Conservation (phyloP, 257 asterid genomes). For the Dorcoceras hygrometricum region DNA sequence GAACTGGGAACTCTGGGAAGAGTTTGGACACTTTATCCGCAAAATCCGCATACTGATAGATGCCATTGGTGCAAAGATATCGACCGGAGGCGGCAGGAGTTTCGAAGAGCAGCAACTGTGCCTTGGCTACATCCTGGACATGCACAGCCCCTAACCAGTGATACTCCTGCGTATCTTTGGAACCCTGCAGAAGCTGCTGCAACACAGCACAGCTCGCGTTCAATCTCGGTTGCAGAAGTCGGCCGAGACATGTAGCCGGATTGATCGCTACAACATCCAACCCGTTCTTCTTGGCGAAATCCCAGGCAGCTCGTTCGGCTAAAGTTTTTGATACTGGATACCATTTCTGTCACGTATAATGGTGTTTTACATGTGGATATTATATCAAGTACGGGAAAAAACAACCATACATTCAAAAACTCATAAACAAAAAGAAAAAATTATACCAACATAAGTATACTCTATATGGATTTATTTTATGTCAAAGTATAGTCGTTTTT, state of each 20-base stretch:
- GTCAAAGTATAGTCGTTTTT: no score
- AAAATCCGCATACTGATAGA: slow-evolving; percentile 70
- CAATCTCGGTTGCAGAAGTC: slow-evolving; percentile 63
- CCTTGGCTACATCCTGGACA: slow-evolving; percentile 81
- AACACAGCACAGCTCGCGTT: slow-evolving; percentile 87
- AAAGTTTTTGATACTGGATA: slow-evolving; percentile 85
- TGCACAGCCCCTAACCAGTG: slow-evolving; percentile 94
- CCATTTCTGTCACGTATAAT: slow-evolving; percentile 71
- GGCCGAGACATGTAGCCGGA: slow-evolving; percentile 80
- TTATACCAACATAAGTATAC: no score
- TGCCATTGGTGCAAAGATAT: slow-evolving; percentile 85
- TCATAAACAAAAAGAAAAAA: no score
- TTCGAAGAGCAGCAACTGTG: slow-evolving; percentile 64
- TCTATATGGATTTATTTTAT: no score
- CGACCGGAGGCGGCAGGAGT: slow-evolving; percentile 69
- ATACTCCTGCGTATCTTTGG: slow-evolving; percentile 73
- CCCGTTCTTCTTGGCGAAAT: slow-evolving; percentile 53
- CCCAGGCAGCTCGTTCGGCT: slow-evolving; percentile 87
- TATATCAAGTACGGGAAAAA: no score
- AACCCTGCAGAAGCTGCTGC: slow-evolving; percentile 73
- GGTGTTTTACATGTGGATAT: no score
- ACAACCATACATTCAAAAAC: no score
- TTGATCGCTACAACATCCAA: slow-evolving; percentile 75
- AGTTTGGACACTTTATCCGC: slow-evolving; percentile 57
- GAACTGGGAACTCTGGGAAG: slow-evolving; percentile 63